These are phyloP conservation scores for Chaetomium olivaceum DNA, from an alignment of 2,329 filamentous ascomycete genomes.

Conservation along the genomic window DNA sequence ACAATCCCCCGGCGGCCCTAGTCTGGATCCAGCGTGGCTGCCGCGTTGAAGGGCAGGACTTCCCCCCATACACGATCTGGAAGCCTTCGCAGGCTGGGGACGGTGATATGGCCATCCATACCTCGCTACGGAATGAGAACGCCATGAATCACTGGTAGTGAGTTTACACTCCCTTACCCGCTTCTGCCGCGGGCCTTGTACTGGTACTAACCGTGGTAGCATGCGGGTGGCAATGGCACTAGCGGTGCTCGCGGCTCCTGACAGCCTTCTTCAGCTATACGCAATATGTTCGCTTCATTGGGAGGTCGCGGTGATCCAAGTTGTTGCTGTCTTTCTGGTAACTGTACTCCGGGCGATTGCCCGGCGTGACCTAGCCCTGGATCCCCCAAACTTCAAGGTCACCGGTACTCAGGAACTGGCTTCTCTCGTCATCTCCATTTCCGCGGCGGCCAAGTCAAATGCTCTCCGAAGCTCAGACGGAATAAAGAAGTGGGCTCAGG, in stretches of 20 bases:
- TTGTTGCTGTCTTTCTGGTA: background rate
- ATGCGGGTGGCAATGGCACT: background rate
- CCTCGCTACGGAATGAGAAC: background rate
- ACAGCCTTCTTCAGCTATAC: background rate
- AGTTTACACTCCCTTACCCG: no score
- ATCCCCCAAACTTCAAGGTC: background rate
- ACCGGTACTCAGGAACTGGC: background rate
- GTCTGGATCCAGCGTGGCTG: background rate
- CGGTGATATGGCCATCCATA: background rate
- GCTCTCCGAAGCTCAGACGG: no score
- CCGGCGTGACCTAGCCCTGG: background rate
- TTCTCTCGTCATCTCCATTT: background rate
- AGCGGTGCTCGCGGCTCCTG: background rate
- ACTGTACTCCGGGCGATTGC: background rate
- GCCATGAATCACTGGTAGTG: no score
- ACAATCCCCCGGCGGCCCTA: background rate
- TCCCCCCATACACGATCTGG: background rate
- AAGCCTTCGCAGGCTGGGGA: background rate
- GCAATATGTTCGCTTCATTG: background rate
- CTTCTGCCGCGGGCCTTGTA: background rate
- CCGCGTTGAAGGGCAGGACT: background rate
- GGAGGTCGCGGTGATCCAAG: background rate
- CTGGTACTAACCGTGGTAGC: background rate
- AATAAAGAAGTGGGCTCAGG: background rate
- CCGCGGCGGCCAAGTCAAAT: no score